Evolutionary conservation across 176 grass and related monocot species (phyloP).

Genomic region (Canna indica): DNA sequence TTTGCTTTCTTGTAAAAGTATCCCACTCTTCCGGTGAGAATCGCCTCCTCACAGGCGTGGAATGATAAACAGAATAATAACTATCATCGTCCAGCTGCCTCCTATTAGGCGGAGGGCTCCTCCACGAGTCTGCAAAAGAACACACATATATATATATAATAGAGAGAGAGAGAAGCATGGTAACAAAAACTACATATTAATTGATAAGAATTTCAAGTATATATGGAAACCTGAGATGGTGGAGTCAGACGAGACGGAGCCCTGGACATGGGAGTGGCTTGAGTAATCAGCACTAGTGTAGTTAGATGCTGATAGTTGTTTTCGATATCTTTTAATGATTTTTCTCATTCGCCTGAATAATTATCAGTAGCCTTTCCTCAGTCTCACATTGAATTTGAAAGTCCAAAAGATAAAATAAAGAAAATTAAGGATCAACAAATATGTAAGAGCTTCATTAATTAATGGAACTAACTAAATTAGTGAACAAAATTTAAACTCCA

Average conservation of each 20-base stretch:
- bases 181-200: not conserved
- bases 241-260: not conserved
- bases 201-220: not conserved
- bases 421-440: too few species aligned
- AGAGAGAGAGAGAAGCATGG: too few species aligned
- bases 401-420: not conserved
- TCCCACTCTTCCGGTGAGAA: slow-evolving; percentile 70
- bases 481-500: too few species aligned
- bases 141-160: not conserved
- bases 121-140: slow-evolving; percentile 26
- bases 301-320: not conserved
- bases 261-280: not conserved
- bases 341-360: not conserved
- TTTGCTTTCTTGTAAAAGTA: slow-evolving; percentile 60
- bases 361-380: not conserved
- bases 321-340: not conserved
- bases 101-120: slow-evolving; percentile 9
- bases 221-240: not conserved
- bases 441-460: too few species aligned
- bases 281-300: not conserved
- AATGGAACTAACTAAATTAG: too few species aligned
- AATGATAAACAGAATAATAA: slow-evolving; percentile 72
- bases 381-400: not conserved
- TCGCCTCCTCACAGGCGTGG: slow-evolving; percentile 46
- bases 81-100: slow-evolving; percentile 19